Evolutionary conservation across 176 grass and related monocot genomes (phyloP).

Genomic region (Poa pratensis): DNA sequence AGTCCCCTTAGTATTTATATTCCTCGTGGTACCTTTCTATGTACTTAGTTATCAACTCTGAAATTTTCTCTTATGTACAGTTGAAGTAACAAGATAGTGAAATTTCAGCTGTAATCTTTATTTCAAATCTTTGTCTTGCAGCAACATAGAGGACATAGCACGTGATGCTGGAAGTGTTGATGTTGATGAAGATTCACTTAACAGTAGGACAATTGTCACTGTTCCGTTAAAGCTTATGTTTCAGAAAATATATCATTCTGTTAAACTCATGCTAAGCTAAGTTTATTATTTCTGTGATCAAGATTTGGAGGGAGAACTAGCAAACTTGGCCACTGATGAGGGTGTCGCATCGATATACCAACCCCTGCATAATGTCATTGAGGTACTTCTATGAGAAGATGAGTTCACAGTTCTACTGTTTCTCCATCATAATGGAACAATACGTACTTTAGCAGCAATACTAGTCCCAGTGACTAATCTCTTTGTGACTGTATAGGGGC

Average conservation of each 20-base stretch:
- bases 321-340: constrained; percentile 57
- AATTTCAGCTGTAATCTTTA: neutral
- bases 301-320: constrained; percentile 72
- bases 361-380: constrained; percentile 72
- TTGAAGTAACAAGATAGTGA: constrained; percentile 4
- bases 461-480: constrained; percentile 30
- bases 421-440: neutral
- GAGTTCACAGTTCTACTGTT: constrained; percentile 1
- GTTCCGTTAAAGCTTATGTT: constrained; percentile 35
- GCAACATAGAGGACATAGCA: constrained; percentile 96
- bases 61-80: neutral
- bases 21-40: neutral
- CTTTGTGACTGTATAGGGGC: constrained; percentile 55
- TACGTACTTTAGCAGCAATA: constrained; percentile 17
- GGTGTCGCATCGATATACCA: constrained; percentile 70
- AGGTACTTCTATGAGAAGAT: constrained; percentile 60
- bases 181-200: constrained; percentile 74
- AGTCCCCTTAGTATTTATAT: constrained; percentile 6
- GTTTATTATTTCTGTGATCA: constrained; percentile 31
- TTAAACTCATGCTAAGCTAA: constrained; percentile 39
- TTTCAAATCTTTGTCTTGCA: constrained; percentile 44
- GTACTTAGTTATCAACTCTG: neutral
- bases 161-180: constrained; percentile 91
- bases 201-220: constrained; percentile 45
- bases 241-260: neutral